Evolutionary conservation across 1,139 yeast genomes (phyloP).

Genomic region (Yamadazyma blattariae): DNA sequence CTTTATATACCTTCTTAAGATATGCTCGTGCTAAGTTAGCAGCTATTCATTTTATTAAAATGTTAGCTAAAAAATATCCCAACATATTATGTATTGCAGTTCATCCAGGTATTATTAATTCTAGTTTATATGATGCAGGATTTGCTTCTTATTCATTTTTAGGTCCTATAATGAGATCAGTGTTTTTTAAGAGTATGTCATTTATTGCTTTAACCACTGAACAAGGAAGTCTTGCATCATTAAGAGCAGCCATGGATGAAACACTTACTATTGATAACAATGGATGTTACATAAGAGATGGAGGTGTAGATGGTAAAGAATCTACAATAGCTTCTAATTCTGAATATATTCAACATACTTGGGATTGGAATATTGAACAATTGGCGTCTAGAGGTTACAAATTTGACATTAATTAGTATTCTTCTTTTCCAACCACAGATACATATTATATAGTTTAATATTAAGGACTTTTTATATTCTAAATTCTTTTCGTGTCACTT

Average conservation of each 20-base stretch:
- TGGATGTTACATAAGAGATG: slow-evolving; percentile 34
- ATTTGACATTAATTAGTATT: slow-evolving; percentile 7
- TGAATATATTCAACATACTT: slow-evolving; percentile 23
- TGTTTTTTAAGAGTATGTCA: slow-evolving; percentile 14
- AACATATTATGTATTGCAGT: slow-evolving; percentile 31
- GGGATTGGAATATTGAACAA: slow-evolving; percentile 27
- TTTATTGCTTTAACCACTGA: slow-evolving; percentile 29
- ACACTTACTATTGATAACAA: slow-evolving; percentile 20
- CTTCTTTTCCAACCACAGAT: no score
- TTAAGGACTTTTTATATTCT: no score
- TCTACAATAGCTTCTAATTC: slow-evolving; percentile 23
- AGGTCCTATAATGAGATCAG: slow-evolving; percentile 19
- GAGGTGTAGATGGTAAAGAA: slow-evolving; percentile 29
- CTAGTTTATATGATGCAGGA: slow-evolving; percentile 29
- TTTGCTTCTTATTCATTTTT: slow-evolving; percentile 9
- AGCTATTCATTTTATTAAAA: slow-evolving; percentile 28
- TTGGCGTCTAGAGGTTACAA: slow-evolving; percentile 23
- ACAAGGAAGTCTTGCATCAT: slow-evolving; percentile 34
- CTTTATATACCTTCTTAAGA: slow-evolving; percentile 28
- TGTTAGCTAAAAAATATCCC: slow-evolving; percentile 28
- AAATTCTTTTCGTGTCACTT: no score
- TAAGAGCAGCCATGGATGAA: slow-evolving; percentile 34
- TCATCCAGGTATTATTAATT: slow-evolving; percentile 43
- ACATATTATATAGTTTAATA: no score
- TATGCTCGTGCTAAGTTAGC: slow-evolving; percentile 37